Base-by-base conservation (phyloP, 1,284 basidiomycete genomes). In the Cerrena zonata region DNA sequence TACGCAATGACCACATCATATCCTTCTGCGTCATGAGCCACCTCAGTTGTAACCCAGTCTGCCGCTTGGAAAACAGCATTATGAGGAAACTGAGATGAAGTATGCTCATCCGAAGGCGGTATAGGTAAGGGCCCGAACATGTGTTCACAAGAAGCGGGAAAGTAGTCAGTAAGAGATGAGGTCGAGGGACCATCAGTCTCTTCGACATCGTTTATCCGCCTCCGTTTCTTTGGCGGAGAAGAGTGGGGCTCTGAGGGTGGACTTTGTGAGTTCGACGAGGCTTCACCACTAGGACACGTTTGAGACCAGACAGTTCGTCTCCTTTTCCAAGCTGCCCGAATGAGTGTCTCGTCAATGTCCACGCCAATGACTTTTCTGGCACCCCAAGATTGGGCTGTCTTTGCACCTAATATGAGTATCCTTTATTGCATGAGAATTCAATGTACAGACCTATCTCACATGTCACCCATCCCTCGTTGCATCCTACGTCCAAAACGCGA, bases 391-490 rank as follows among this genome's bases (percentile, higher is more conserved):
- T 89, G 89, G 21, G 84, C 89, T 89, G 51, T 21, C 50, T 56
- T 52, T 22, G 34, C 40, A 50, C 27, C 34, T 25, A 39, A 7
- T 4, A 24, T 34, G 7, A 34, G 30, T 34, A 34, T 34, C 7
- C 30, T 15, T 34, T 7, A 15, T 7, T 7, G 15, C 30, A 34
- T 15, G 30, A 34, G 30, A 12, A 34, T 26, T 3, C 30, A 44
- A 19, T 11, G 40, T 4, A 57, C 70, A 43, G 53, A 86, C 89
- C 90, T 36, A 92, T 82, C 64, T 91, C 86, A 58, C 86, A 86
- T 0, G 87, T 85, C 21, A 92, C 80, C 73, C 77, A 80, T 1
- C 90, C 90, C 61, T 89, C 84, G 63, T 92, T 93, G 61, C 87
- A 90, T 2, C 91, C 90, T 0, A 92, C 66, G 62, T 93, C 91